Conservation (phyloP, 352 stramenopile genomes). For the Pythium apleroticum region DNA sequence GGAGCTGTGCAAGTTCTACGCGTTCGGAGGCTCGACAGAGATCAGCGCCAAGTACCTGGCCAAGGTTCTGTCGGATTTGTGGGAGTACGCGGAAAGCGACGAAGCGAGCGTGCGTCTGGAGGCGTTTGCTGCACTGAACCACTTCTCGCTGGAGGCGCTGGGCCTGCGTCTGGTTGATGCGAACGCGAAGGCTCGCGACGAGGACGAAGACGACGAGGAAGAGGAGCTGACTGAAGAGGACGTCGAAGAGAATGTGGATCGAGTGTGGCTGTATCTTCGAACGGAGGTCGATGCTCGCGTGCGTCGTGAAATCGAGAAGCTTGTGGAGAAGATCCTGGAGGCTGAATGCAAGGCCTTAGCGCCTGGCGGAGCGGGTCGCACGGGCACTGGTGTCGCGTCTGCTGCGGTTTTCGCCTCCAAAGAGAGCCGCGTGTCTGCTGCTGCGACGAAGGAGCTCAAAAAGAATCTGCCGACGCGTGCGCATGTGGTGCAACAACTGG, state of each 20-base stretch:
- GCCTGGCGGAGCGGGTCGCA: conserved; percentile 37
- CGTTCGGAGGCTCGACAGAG: conserved; percentile 33
- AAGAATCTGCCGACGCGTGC: conserved; percentile 37
- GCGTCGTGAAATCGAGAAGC: conserved; percentile 36
- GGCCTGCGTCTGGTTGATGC: conserved; percentile 30
- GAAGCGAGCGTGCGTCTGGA: conserved; percentile 36
- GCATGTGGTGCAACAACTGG: conserved; percentile 29
- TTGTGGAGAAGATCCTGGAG: conserved; percentile 43
- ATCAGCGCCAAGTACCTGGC: conserved; percentile 44
- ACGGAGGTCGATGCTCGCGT: conserved; percentile 38
- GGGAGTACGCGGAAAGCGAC: conserved; percentile 42
- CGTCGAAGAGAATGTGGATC: conserved; percentile 46
- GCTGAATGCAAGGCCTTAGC: conserved; percentile 40
- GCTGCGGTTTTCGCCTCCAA: conserved; percentile 36
- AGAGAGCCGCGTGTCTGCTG: conserved; percentile 40
- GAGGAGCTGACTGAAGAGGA: conserved; percentile 36
- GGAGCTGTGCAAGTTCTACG: conserved; percentile 56
- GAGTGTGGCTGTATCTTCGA: conserved; percentile 40
- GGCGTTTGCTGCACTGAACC: conserved; percentile 45
- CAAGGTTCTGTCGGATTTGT: conserved; percentile 52
- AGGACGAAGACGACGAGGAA: conserved; percentile 38
- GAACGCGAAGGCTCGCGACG: conserved; percentile 4
- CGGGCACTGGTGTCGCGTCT: conserved; percentile 36
- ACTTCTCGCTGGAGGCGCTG: conserved; percentile 49
- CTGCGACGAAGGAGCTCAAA: conserved; percentile 59